Percentiles rank a stretch among this genome's conserved stretches.
Conservation (phyloP, 148 eudicot species). For the Oxyria digyna region DNA sequence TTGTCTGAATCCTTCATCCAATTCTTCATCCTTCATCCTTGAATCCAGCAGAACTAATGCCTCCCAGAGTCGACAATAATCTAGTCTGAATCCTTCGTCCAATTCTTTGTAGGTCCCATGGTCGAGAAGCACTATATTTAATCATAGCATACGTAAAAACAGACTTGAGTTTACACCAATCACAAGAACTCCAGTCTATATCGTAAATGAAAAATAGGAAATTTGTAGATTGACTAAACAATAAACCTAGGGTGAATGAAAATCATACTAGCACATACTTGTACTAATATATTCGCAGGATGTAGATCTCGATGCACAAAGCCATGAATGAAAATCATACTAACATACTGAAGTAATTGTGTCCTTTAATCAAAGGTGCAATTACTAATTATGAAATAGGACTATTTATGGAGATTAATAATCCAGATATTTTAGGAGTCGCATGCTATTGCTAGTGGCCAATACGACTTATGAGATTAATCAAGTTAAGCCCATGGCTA, state of each 20-base stretch:
- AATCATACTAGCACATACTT: no score
- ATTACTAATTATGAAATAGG: no score
- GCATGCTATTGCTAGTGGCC: no score
- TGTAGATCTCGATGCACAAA: slow-evolving; percentile 93
- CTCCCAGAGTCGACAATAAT: no score
- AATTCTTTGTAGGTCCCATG: slow-evolving; percentile 80
- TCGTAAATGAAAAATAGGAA: neutral
- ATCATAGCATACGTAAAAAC: neutral
- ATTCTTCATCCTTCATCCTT: slow-evolving; percentile 44
- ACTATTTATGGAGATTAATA: no score
- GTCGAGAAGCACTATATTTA: slow-evolving; percentile 63
- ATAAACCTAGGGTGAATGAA: slow-evolving; percentile 70
- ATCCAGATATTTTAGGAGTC: no score
- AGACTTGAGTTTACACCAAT: neutral
- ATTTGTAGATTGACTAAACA: neutral
- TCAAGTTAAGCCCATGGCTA: no score
- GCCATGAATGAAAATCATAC: slow-evolving; percentile 90
- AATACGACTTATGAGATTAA: no score
- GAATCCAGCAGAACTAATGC: slow-evolving; percentile 57
- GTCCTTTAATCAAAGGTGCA: no score
- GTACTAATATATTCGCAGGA: slow-evolving; percentile 79
- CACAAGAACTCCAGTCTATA: neutral
- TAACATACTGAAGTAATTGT: no score
- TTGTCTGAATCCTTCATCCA: slow-evolving; percentile 51
- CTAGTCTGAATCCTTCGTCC: slow-evolving; percentile 59